A percentile compares a stretch with the other conserved stretches of the same genome.
Evolutionary conservation across 768 basidiomycete species (phyloP).

Genomic region (Arthromyces matolae): DNA sequence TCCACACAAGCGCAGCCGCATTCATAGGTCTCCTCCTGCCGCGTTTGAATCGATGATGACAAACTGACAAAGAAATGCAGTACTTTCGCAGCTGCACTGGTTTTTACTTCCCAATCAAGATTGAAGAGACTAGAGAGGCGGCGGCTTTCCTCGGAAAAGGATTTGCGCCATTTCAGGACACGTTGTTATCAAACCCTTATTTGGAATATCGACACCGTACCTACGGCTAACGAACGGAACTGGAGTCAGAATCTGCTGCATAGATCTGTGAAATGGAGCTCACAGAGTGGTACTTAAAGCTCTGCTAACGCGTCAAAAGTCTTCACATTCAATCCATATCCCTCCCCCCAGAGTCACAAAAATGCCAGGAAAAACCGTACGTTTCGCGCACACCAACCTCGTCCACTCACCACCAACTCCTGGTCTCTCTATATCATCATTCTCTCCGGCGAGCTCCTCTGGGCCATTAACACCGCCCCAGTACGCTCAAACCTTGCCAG

Average conservation of each 20-base stretch:
- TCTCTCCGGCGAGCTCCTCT: neutral
- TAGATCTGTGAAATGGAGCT: neutral
- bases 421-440: neutral
- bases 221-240: neutral
- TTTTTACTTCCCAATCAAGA: too few relatives aligned
- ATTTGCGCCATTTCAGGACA: too few relatives aligned
- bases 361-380: slow-evolving; percentile 20
- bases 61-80: too few relatives aligned
- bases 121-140: too few relatives aligned
- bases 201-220: neutral
- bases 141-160: too few relatives aligned
- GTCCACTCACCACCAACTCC: neutral
- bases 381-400: slow-evolving; percentile 22
- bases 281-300: neutral
- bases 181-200: too few relatives aligned
- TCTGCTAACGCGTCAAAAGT: neutral
- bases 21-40: too few relatives aligned
- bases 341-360: neutral
- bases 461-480: neutral
- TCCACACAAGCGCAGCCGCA: too few relatives aligned
- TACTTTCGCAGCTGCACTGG: too few relatives aligned
- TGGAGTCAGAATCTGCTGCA: neutral
- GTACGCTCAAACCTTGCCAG: neutral
- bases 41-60: too few relatives aligned
- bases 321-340: neutral